phyloP scores from a whole-genome alignment of 2,329 filamentous ascomycete genomes.

The Aspergillus viridinutans region DNA sequence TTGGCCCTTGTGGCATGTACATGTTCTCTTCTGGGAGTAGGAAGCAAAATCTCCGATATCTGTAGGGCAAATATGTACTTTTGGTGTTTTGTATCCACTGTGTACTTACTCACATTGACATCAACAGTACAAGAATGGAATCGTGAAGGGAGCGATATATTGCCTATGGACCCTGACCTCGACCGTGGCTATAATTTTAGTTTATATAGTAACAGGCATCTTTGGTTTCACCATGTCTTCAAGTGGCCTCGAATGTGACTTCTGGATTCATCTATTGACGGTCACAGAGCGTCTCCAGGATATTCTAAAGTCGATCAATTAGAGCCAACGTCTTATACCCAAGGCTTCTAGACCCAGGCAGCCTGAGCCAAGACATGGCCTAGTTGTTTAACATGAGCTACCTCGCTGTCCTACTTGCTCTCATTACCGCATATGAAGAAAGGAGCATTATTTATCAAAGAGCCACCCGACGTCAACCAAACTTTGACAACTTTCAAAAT shows the following conservation, averaged over 20 bases:
- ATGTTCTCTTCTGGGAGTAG: too few species aligned
- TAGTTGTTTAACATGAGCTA: background rate
- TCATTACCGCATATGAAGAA: background rate
- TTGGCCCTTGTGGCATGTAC: too few species aligned
- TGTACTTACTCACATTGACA: background rate
- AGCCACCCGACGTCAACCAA: background rate
- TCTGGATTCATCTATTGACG: too few species aligned
- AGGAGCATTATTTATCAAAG: background rate
- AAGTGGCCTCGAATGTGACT: too few species aligned
- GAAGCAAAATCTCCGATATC: too few species aligned
- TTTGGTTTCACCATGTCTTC: too few species aligned
- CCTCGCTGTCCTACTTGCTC: background rate
- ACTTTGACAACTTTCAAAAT: slow-evolving; percentile 4
- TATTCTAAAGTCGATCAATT: background rate
- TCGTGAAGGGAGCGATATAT: background rate
- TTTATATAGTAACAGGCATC: too few species aligned
- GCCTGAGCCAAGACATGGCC: background rate
- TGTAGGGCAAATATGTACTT: background rate
- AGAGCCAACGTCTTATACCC: background rate
- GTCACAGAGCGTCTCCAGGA: background rate
- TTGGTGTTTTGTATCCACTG: background rate
- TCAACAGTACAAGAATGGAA: background rate
- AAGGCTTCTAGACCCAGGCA: background rate
- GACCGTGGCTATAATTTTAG: too few species aligned
- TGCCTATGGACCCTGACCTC: background rate